A percentile compares a stretch with the other conserved stretches of the same genome.
phyloP scores from a whole-genome alignment of 2,329 filamentous ascomycete species.

The Cordyceps farinosa region DNA sequence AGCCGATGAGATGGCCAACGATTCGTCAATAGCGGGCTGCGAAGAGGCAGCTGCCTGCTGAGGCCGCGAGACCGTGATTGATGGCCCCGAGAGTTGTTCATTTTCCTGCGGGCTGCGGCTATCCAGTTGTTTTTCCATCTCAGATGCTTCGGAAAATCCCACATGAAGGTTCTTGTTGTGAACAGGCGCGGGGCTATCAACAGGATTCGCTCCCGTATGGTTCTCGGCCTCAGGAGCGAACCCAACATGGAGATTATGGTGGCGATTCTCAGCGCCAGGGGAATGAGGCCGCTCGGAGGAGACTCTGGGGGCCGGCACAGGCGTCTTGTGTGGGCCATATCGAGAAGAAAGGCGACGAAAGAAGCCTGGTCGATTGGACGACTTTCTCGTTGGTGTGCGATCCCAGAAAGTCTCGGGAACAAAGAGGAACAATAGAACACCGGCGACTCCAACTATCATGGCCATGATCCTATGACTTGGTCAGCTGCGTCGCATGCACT shows the following conservation, averaged over 20 bases:
- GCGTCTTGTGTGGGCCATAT: constrained; percentile 23
- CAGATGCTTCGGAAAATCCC: constrained; percentile 45
- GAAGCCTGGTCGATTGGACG: constrained; percentile 42
- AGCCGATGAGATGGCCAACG: neutral
- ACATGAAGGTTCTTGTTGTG: constrained; percentile 46
- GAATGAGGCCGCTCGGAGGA: constrained; percentile 20
- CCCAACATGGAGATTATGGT: constrained; percentile 31
- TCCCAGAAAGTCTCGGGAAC: constrained; percentile 98
- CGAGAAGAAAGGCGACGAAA: constrained; percentile 47
- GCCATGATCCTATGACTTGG: constrained; percentile 63
- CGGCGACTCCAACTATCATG: constrained; percentile 70
- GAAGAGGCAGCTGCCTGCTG: neutral
- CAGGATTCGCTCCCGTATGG: constrained; percentile 12
- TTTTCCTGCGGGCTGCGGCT: neutral
- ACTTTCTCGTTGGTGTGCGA: constrained; percentile 58
- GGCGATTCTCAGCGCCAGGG: constrained; percentile 22
- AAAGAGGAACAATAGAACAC: constrained; percentile 76
- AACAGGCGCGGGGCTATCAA: constrained; percentile 20
- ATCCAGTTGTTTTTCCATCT: constrained; percentile 16
- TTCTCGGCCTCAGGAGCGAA: constrained; percentile 26
- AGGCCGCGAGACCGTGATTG: constrained; percentile 16
- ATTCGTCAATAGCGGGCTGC: neutral
- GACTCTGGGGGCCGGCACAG: constrained; percentile 10
- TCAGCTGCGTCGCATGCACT: neutral
- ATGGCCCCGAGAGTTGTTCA: neutral